phyloP scores from a whole-genome alignment of 2,329 filamentous ascomycete genomes.

The Alternaria triticina region DNA sequence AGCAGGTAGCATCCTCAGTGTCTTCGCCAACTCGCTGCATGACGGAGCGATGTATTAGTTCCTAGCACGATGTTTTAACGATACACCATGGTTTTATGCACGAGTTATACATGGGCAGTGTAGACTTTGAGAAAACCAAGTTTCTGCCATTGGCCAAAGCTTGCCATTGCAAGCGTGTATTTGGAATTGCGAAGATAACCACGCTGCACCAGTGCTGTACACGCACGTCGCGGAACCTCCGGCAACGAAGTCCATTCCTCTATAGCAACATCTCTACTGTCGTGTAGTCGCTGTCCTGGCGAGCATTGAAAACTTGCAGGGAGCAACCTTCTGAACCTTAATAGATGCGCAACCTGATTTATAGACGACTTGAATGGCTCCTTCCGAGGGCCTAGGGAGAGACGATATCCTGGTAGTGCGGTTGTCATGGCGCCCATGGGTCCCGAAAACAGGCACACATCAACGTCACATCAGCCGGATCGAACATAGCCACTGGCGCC shows the following conservation, averaged over 20 bases:
- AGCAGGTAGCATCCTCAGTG: slow-evolving; percentile 41
- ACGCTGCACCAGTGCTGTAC: background rate
- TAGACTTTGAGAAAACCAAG: slow-evolving; percentile 1
- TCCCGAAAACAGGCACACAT: slow-evolving; percentile 2
- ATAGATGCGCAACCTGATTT: background rate
- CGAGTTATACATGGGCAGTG: background rate
- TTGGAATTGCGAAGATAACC: background rate
- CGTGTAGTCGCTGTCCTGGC: background rate
- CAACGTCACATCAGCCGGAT: slow-evolving; percentile 21
- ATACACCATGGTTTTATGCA: background rate
- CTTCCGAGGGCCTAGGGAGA: background rate
- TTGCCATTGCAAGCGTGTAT: background rate
- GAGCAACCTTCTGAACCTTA: background rate
- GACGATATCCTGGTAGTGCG: slow-evolving; percentile 8
- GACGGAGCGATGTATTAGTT: slow-evolving; percentile 19
- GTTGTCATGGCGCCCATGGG: slow-evolving; percentile 14
- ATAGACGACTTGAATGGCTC: background rate
- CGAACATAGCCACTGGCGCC: slow-evolving; percentile 17
- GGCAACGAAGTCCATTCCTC: background rate
- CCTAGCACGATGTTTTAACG: background rate
- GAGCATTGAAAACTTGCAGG: background rate
- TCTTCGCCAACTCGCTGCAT: slow-evolving; percentile 35
- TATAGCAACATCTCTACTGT: background rate
- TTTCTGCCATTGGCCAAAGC: slow-evolving; percentile 3
- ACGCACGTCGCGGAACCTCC: background rate